Evolutionary conservation across 805 yeast genomes (phyloP).

Genomic region (Teunomyces stri): DNA sequence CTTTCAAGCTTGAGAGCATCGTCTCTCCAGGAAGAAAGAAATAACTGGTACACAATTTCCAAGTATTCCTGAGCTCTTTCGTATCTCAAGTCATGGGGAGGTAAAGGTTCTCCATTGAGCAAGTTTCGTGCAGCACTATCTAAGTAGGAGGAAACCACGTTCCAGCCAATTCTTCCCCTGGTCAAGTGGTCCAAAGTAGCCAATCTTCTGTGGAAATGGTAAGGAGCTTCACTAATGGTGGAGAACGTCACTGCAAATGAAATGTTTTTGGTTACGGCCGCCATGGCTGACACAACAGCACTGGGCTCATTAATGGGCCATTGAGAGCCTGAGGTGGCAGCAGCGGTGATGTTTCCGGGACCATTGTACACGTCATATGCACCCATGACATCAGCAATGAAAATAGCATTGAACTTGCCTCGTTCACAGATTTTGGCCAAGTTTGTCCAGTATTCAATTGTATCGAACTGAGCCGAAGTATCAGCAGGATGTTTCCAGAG

Average conservation of each 20-base stretch:
- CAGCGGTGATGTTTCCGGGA: constrained; percentile 33
- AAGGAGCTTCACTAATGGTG: constrained; percentile 44
- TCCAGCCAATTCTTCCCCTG: constrained; percentile 47
- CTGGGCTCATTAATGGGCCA: constrained; percentile 42
- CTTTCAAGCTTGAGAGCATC: constrained; percentile 34
- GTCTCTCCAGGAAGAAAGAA: constrained; percentile 45
- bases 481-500: constrained; percentile 42
- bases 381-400: constrained; percentile 42
- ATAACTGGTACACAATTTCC: constrained; percentile 37
- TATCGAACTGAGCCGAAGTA: constrained; percentile 23
- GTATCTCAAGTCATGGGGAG: constrained; percentile 42
- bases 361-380: constrained; percentile 43
- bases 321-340: constrained; percentile 30
- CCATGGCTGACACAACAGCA: constrained; percentile 39
- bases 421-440: constrained; percentile 37
- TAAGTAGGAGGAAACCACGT: constrained; percentile 44
- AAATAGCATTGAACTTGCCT: constrained; percentile 38
- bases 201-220: constrained; percentile 40
- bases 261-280: constrained; percentile 40
- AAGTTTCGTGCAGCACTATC: constrained; percentile 43
- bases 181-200: constrained; percentile 45
- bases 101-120: constrained; percentile 33
- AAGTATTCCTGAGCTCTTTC: constrained; percentile 39
- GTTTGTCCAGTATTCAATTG: constrained; percentile 34
- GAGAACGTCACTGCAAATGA: constrained; percentile 42